Base-by-base conservation (phyloP, 192 early-diverging fungal genomes). In the Coemansia sp. region DNA sequence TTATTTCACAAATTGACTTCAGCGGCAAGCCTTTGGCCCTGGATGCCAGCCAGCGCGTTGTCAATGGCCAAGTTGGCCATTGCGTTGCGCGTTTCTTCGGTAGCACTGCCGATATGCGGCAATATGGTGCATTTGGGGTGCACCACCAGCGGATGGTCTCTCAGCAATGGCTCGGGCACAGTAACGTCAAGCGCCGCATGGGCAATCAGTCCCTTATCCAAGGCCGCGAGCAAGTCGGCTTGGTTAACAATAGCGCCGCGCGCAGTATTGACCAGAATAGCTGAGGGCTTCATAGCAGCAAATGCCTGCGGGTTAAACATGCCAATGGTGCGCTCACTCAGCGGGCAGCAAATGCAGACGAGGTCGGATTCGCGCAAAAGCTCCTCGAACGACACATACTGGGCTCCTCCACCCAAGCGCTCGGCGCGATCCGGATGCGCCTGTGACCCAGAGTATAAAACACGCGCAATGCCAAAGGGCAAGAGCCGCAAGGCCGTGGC, bases 21-120 rank as follows among this genome's bases (percentile, higher is more conserved):
- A 1, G 69, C 68, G 32, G 37, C 76, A 9, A 94, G 66, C 6
- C 67, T 49, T 43, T 83, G 49, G 12, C 77, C 87, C n/a, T 77
- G 60, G 8, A 93, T 70, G 0, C 88, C 91, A 25, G 83, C 81
- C 39, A 91, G 58, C 7, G 87, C 84, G 61, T 95, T 94, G 54
- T 91, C 89, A 15, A 95, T 79, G 17, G 90, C 88, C 42, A 94
- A 80, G 35, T 86, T 82, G 12, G 83, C 90, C 94, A 94, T 95
- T 20, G 87, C 86, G 31, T 91, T 91, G 22, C 94, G 79, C 1
- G 94, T 91, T 67, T 96, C 94, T 45, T 89, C 72, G 0, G 94
- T 94, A 3, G 90, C 92, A 62, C 88, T 91, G 24, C 89, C 91
- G 58, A 95, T 90, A 62, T 97, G 95, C n/a, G 95, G 95, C 38